A percentile compares a stretch with the other conserved stretches of the same genome.
These are phyloP conservation scores for Botrytis tulipae DNA, from an alignment of 2,329 filamentous ascomycete genomes.

Conservation along the genomic window DNA sequence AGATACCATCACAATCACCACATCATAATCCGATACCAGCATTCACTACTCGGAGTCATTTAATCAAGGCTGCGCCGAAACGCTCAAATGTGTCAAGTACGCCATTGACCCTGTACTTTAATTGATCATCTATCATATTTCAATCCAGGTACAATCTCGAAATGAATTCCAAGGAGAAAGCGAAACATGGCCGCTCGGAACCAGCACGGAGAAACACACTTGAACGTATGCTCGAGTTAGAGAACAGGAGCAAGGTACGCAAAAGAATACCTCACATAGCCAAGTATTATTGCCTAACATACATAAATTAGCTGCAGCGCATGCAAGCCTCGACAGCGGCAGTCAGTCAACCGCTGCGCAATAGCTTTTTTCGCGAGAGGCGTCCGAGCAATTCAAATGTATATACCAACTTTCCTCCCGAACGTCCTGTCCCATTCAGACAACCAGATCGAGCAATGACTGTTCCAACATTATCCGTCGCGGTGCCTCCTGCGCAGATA, in stretches of 20 bases:
- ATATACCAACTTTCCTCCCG: slow-evolving; percentile 18
- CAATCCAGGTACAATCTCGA: background rate
- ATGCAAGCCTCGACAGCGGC: slow-evolving; percentile 34
- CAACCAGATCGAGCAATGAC: slow-evolving; percentile 30
- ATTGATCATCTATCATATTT: slow-evolving; percentile 17
- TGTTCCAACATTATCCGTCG: slow-evolving; percentile 27
- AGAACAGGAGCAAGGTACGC: slow-evolving; percentile 57
- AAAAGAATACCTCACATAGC: slow-evolving; percentile 24
- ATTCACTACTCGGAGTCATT: slow-evolving; percentile 2
- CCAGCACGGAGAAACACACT: slow-evolving; percentile 39
- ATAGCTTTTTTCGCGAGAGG: slow-evolving; percentile 17
- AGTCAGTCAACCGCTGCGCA: slow-evolving; percentile 3
- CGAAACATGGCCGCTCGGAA: slow-evolving; percentile 22
- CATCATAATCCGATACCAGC: background rate
- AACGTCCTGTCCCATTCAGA: slow-evolving; percentile 17
- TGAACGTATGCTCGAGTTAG: slow-evolving; percentile 58
- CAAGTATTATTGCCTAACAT: slow-evolving; percentile 34
- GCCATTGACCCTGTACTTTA: background rate
- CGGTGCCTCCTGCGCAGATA: slow-evolving; percentile 23
- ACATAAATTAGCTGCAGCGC: slow-evolving; percentile 41
- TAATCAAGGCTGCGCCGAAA: background rate
- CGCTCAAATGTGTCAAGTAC: slow-evolving; percentile 1
- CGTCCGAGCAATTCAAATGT: slow-evolving; percentile 19
- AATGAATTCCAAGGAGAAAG: slow-evolving; percentile 26
- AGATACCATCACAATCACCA: slow-evolving; percentile 2